Evolutionary conservation across 2,329 filamentous ascomycete species (phyloP).

Genomic region (Colletotrichum tabaci): DNA sequence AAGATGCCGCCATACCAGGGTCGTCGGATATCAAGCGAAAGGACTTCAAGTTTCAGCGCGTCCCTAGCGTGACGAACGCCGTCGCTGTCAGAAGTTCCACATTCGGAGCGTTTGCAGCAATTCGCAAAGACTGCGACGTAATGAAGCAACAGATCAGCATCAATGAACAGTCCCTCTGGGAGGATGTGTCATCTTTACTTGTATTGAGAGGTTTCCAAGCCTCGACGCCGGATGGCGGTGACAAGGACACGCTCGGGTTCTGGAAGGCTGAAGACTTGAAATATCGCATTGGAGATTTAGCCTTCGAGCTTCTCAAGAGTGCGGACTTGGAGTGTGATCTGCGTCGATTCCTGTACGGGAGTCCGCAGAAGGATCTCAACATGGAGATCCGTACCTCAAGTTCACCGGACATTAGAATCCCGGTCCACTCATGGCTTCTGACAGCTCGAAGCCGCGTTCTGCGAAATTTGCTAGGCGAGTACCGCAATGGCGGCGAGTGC

Average conservation of each 20-base stretch:
- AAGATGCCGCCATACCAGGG: conserved; percentile 69
- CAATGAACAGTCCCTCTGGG: conserved; percentile 78
- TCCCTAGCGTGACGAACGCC: conserved; percentile 89
- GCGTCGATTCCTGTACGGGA: conserved; percentile 61
- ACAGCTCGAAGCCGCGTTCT: conserved; percentile 80
- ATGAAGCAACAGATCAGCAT: conserved; percentile 80
- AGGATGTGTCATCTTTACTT: conserved; percentile 79
- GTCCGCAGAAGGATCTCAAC: conserved; percentile 59
- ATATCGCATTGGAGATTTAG: conserved; percentile 66
- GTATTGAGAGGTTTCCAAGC: conserved; percentile 75
- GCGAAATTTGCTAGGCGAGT: conserved; percentile 72
- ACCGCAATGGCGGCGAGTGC: conserved; percentile 68
- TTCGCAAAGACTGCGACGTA: conserved; percentile 87
- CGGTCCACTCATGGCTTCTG: conserved; percentile 87
- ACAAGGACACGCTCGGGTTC: conserved; percentile 58
- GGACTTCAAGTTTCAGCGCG: conserved; percentile 95
- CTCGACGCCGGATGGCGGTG: conserved; percentile 53
- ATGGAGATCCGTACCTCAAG: conserved; percentile 69
- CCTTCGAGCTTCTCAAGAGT: conserved; percentile 71
- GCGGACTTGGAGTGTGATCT: conserved; percentile 77
- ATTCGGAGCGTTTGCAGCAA: conserved; percentile 90
- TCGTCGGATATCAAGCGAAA: conserved; percentile 76
- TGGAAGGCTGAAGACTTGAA: conserved; percentile 61
- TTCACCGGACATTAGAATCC: conserved; percentile 79
- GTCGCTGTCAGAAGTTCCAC: conserved; percentile 88